Conservation (phyloP, 2,329 filamentous ascomycete genomes). For the Domatiomyces catenatus region DNA sequence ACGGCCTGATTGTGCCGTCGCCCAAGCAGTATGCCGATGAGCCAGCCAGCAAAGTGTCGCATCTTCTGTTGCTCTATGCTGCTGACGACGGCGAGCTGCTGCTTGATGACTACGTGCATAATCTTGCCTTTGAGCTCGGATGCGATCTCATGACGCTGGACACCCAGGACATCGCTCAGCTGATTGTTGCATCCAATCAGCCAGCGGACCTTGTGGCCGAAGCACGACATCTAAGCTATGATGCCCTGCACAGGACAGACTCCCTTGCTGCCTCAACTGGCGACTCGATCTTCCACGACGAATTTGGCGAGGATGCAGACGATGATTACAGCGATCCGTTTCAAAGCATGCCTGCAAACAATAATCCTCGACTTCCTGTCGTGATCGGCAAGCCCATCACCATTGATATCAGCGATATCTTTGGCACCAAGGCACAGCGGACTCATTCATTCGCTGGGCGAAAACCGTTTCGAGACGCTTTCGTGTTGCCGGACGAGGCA, state of each 20-base stretch:
- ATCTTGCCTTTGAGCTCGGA: constrained; percentile 43
- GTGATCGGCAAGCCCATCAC: constrained; percentile 10
- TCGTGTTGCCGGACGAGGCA: too few species aligned
- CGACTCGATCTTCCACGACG: constrained; percentile 1
- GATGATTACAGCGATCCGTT: constrained; percentile 9
- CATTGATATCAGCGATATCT: constrained; percentile 10
- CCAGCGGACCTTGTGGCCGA: constrained; percentile 3
- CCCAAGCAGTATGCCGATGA: constrained; percentile 22
- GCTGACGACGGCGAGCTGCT: constrained; percentile 38
- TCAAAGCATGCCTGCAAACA: constrained; percentile 1
- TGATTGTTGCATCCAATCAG: constrained; percentile 19
- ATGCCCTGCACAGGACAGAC: constrained; percentile 7
- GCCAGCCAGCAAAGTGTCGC: constrained; percentile 37
- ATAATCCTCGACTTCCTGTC: constrained; percentile 8
- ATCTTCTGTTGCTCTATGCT: constrained; percentile 47
- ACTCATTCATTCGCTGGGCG: too few species aligned
- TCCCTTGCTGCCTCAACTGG: neutral
- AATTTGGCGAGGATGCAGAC: constrained; percentile 14
- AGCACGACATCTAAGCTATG: constrained; percentile 15
- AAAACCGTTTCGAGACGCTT: too few species aligned
- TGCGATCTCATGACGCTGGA: constrained; percentile 29
- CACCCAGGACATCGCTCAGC: constrained; percentile 31
- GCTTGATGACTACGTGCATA: constrained; percentile 47
- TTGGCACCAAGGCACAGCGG: too few species aligned
- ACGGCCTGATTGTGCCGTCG: constrained; percentile 10